Conservation (phyloP, 2,329 filamentous ascomycete genomes). For the Colletotrichum chlorophyti region DNA sequence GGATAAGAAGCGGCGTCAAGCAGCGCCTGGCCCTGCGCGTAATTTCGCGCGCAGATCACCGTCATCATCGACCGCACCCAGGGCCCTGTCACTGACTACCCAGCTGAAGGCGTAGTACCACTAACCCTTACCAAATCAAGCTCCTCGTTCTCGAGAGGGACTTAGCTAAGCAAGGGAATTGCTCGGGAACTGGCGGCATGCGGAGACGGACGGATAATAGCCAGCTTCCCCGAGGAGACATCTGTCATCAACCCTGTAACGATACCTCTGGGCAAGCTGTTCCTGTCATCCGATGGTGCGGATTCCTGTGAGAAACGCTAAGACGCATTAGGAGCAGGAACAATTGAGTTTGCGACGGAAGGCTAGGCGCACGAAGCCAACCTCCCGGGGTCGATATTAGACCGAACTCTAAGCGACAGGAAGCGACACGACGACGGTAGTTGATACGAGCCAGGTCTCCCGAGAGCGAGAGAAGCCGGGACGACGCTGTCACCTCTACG, state of each 20-base stretch:
- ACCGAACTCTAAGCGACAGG: background rate
- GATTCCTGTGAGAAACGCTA: background rate
- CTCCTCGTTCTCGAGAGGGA: no score
- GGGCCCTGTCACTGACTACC: no score
- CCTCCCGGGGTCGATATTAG: background rate
- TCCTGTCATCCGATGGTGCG: constrained; percentile 15
- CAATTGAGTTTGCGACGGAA: background rate
- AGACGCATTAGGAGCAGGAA: background rate
- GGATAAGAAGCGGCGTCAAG: no score
- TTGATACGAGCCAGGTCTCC: background rate
- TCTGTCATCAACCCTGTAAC: constrained; percentile 4
- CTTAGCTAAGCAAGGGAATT: no score
- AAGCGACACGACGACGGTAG: background rate
- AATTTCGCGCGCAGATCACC: no score
- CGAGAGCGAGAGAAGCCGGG: background rate
- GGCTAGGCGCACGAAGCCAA: constrained; percentile 3
- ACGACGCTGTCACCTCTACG: constrained; percentile 7
- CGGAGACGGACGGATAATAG: constrained; percentile 10
- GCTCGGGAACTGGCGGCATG: constrained; percentile 9
- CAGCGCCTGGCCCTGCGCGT: no score
- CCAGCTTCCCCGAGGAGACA: background rate
- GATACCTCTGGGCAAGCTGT: background rate
- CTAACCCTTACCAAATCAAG: no score
- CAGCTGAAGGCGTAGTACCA: no score
- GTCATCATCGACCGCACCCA: no score